phyloP scores from a whole-genome alignment of 305 asterid species.

The Solanum hybrid region DNA sequence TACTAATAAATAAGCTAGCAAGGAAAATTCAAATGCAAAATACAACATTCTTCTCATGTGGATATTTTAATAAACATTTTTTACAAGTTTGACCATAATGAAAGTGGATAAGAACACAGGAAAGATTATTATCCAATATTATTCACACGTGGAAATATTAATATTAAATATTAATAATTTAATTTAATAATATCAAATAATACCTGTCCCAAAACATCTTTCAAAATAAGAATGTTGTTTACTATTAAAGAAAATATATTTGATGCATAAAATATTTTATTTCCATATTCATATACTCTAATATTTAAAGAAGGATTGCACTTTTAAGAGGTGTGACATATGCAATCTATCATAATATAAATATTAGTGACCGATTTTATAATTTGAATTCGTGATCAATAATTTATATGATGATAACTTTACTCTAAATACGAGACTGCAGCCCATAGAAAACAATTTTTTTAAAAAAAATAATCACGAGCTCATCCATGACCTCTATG shows the following conservation, averaged over 20 bases:
- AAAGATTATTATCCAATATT: neutral
- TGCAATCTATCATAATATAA: neutral
- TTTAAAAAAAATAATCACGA: neutral
- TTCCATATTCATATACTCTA: neutral
- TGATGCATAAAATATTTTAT: neutral
- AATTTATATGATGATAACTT: too few relatives aligned
- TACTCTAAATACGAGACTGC: too few relatives aligned
- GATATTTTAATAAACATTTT: neutral
- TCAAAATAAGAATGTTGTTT: neutral
- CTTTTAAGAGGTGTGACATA: neutral
- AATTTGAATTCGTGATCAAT: neutral
- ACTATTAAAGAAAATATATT: neutral
- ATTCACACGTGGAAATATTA: neutral
- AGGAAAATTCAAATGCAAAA: neutral
- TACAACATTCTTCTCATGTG: neutral
- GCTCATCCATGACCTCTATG: neutral
- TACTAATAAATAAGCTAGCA: neutral
- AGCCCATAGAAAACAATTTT: neutral
- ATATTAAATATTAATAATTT: neutral
- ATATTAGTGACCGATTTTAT: fast-evolving
- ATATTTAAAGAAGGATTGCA: neutral
- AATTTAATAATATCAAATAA: neutral
- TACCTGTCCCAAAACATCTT: neutral
- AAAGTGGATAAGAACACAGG: neutral
- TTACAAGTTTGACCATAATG: neutral